Conservation (phyloP, 176 grass and related monocot genomes). For the Secale cereale region DNA sequence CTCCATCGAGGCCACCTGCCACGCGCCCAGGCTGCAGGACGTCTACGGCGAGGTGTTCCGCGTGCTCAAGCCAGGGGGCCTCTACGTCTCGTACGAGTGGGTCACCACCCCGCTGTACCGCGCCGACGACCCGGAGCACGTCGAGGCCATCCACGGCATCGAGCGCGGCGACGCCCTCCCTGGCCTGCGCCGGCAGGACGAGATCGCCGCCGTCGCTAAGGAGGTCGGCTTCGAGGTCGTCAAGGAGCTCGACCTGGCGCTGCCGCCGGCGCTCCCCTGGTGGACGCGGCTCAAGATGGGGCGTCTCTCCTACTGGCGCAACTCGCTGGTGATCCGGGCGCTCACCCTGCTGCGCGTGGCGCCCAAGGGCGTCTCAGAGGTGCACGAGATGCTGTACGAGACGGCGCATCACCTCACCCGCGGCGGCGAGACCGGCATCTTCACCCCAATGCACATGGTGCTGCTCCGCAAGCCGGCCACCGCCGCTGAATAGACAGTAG, state of each 20-base stretch:
- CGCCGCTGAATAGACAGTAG: not conserved
- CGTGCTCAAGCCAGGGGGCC: constrained; percentile 67
- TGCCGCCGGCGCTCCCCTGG: constrained; percentile 68
- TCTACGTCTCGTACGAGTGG: constrained; percentile 95
- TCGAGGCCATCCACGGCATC: constrained; percentile 80
- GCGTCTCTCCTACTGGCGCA: constrained; percentile 86
- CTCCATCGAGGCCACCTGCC: constrained; percentile 98
- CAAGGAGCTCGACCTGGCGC: constrained; percentile 75
- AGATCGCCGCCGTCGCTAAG: constrained; percentile 51
- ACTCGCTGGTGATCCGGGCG: constrained; percentile 72
- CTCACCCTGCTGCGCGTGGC: constrained; percentile 65
- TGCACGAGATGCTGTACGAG: constrained; percentile 96
- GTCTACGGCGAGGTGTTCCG: constrained; percentile 83
- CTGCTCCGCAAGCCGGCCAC: constrained; percentile 63
- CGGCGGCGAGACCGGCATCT: constrained; percentile 84
- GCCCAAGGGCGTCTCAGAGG: constrained; percentile 79
- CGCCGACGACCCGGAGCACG: constrained; percentile 54
- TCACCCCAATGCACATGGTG: constrained; percentile 97
- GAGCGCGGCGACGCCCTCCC: constrained; percentile 82
- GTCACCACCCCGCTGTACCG: constrained; percentile 81
- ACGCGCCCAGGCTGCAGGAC: constrained; percentile 81
- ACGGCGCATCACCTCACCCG: constrained; percentile 77
- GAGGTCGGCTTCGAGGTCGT: constrained; percentile 73
- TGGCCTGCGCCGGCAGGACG: constrained; percentile 66
- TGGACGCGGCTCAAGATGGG: constrained; percentile 97